phyloP scores from a whole-genome alignment of 352 stramenopile genomes.

The Phytophthora fragariae region DNA sequence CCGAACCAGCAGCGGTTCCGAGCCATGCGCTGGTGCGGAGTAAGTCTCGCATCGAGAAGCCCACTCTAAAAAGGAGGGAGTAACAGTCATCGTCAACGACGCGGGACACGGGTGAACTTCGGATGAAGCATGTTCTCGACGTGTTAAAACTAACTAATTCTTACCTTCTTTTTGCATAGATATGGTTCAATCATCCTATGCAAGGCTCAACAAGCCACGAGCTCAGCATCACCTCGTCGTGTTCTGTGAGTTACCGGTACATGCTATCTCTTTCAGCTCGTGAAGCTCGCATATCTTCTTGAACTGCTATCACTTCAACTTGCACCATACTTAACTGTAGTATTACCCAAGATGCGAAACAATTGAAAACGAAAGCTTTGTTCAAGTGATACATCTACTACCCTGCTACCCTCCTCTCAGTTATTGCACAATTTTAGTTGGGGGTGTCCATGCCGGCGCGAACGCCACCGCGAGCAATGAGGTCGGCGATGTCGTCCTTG shows the following conservation, averaged over 20 bases:
- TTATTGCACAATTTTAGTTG: slow-evolving; percentile 29
- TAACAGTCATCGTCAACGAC: background rate
- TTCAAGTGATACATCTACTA: slow-evolving; percentile 15
- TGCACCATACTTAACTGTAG: background rate
- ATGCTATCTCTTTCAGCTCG: no score
- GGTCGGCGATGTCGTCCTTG: slow-evolving; percentile 76
- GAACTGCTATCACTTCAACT: background rate
- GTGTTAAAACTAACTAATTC: no score
- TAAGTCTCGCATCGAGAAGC: slow-evolving; percentile 2
- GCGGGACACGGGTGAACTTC: no score
- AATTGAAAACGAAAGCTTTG: slow-evolving; percentile 4
- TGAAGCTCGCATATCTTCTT: no score
- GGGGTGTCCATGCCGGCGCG: slow-evolving; percentile 72
- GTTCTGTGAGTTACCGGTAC: no score
- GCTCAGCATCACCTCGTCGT: no score
- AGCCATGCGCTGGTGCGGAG: slow-evolving; percentile 12
- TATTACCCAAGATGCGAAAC: no score
- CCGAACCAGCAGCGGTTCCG: slow-evolving; percentile 8
- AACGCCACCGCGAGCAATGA: slow-evolving; percentile 79
- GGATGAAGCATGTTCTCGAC: no score
- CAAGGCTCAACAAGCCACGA: no score
- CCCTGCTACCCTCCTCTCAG: slow-evolving; percentile 5
- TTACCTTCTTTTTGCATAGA: no score
- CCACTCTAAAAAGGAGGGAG: background rate
- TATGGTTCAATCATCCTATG: no score